phyloP scores from a whole-genome alignment of 441 rosid species.

The Manihot esculenta region DNA sequence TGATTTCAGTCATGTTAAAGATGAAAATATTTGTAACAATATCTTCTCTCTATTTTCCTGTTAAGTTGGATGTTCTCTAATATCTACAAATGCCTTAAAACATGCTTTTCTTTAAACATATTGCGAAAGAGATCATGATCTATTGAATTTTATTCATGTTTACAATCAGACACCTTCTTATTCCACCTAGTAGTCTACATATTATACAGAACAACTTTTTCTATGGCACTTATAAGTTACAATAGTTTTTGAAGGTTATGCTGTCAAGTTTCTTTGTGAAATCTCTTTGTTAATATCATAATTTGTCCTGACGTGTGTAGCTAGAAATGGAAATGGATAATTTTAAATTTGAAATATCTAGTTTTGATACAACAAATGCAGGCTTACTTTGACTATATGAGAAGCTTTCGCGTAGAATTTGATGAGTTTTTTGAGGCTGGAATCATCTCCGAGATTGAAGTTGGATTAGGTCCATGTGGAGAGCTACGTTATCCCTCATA shows the following conservation, averaged over 20 bases:
- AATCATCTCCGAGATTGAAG: slow-evolving; percentile 74
- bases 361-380: slow-evolving; percentile 28
- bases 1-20: neutral
- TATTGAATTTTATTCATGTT: neutral
- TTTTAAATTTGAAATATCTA: slow-evolving; percentile 4
- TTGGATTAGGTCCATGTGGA: slow-evolving; percentile 98
- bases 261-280: neutral
- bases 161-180: neutral
- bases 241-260: neutral
- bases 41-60: neutral
- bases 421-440: slow-evolving; percentile 71
- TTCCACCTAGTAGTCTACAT: neutral
- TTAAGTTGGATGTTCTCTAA: neutral
- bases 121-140: slow-evolving; percentile 4
- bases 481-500: slow-evolving; percentile 92
- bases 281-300: neutral
- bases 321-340: neutral
- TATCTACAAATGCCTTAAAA: neutral
- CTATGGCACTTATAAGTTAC: slow-evolving; percentile 1
- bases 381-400: slow-evolving; percentile 99
- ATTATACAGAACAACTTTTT: neutral
- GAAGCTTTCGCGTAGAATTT: slow-evolving; percentile 93
- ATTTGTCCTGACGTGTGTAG: neutral
- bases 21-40: neutral
- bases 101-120: neutral